Percentiles rank a stretch among this genome's conserved stretches.
Conservation (phyloP, 2,329 filamentous ascomycete genomes). For the Epichloe hybrida region DNA sequence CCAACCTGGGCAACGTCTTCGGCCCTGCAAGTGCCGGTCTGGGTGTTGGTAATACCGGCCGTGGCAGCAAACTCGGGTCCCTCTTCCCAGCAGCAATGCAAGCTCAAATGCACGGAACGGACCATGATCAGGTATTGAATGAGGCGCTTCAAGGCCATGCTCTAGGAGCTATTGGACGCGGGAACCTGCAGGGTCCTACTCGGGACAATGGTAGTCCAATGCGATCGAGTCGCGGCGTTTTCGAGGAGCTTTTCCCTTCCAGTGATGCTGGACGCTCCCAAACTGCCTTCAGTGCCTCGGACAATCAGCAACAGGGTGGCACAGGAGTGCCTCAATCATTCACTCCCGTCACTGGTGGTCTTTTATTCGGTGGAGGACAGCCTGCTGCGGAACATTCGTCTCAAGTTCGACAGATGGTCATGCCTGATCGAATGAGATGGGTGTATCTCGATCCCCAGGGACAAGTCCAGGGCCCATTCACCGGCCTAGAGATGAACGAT, state of each 20-base stretch:
- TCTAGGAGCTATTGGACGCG: slow-evolving; percentile 54
- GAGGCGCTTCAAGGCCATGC: slow-evolving; percentile 46
- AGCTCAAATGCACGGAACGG: slow-evolving; percentile 68
- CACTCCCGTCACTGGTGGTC: slow-evolving; percentile 20
- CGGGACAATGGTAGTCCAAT: slow-evolving; percentile 49
- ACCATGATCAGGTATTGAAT: slow-evolving; percentile 47
- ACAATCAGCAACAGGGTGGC: slow-evolving; percentile 21
- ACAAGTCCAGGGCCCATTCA: slow-evolving; percentile 86
- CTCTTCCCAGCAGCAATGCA: slow-evolving; percentile 85
- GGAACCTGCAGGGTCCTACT: slow-evolving; percentile 37
- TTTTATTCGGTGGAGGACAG: slow-evolving; percentile 24
- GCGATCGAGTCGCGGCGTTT: slow-evolving; percentile 37
- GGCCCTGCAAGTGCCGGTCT: slow-evolving; percentile 44
- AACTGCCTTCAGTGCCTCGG: slow-evolving; percentile 22
- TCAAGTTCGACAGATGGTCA: slow-evolving; percentile 84
- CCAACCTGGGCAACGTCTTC: slow-evolving; percentile 56
- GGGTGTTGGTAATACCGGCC: slow-evolving; percentile 53
- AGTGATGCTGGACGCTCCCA: slow-evolving; percentile 20
- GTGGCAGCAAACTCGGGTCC: slow-evolving; percentile 71
- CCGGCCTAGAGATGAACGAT: slow-evolving; percentile 96
- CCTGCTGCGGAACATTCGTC: slow-evolving; percentile 41
- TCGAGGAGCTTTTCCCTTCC: slow-evolving; percentile 40
- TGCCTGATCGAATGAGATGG: slow-evolving; percentile 98
- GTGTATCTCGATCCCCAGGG: slow-evolving; percentile 94
- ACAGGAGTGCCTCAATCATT: slow-evolving; percentile 22